Evolutionary conservation across 495 filamentous ascomycete genomes (phyloP), one percentile per base, ranked within the genome.

Genomic region (Talaromyces adpressus): DNA sequence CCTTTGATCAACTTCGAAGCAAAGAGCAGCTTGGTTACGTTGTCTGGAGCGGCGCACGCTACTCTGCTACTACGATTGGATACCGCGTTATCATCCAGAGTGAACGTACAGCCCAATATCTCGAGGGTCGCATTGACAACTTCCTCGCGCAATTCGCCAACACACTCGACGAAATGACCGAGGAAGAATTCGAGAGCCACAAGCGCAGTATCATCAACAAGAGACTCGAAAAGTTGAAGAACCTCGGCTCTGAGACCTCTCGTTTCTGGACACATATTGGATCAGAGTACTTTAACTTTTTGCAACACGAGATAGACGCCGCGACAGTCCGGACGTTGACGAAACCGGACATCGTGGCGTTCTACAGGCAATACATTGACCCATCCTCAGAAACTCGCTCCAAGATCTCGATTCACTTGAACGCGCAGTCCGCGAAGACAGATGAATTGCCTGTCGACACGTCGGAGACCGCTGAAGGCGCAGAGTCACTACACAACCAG

Each of bases 1-100:
- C 86, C 25, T 99, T 98, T 72, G 90, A 99, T 72, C 90, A 93
- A 70, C 81, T 99, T 2, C 86, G 94, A 51, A 97, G 94, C 51
- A 97, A 97, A 73, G 94, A 99, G 72, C 94, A 99, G 73, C 88
- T 99, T 8, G 94, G 94, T 14, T 99, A 99, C 69, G 88, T 98
- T 53, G 94, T 99, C 1, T 96, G 90, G 78, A 93, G 89, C 57
- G 91, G 92, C 14, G 76, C 84, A 12, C 81, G 89, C 52, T 80
- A 87, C 62, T 84, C 82, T 39, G 72, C 84, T 53, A 93, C 88
- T 0, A 91, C 88, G 4, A 88, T 91, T 61, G 90, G 90, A 7
- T 96, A 92, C 71, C 84, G 93, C 11, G 87, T 99, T 63, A 86
- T 98, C 66, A 93, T 99, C 52, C 94, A 99, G 78, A 95, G 91